phyloP scores from a whole-genome alignment of 1,139 yeast species.

The Geotrichum cucujoidarum region DNA sequence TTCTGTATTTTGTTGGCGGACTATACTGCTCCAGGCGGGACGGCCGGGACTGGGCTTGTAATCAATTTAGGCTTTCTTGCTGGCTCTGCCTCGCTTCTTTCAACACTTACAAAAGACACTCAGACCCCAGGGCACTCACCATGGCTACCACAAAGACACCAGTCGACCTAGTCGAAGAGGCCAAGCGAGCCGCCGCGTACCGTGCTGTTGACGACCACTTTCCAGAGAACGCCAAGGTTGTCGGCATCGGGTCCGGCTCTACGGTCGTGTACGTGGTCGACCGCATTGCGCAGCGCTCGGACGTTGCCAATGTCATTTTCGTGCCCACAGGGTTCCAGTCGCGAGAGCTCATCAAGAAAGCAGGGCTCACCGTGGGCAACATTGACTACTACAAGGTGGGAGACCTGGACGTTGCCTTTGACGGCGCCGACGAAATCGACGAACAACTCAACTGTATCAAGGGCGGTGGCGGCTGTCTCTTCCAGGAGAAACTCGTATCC shows the following conservation, averaged over 20 bases:
- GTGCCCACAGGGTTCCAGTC: conserved; percentile 97
- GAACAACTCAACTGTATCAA: conserved; percentile 74
- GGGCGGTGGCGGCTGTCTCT: conserved; percentile 98
- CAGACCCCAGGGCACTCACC: too few species aligned
- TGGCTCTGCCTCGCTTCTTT: too few species aligned
- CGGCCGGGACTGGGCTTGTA: too few species aligned
- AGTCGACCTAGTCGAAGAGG: conserved; percentile 44
- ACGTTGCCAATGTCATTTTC: conserved; percentile 51
- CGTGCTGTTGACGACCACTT: conserved; percentile 88
- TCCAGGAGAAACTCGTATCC: conserved; percentile 95
- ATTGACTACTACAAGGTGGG: conserved; percentile 69
- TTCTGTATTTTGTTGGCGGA: too few species aligned
- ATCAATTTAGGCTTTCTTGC: too few species aligned
- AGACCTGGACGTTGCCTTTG: conserved; percentile 84
- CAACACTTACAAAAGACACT: too few species aligned
- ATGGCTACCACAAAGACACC: neutral
- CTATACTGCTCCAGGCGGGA: too few species aligned
- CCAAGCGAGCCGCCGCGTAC: conserved; percentile 84
- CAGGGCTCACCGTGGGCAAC: conserved; percentile 72
- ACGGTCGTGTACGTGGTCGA: conserved; percentile 96
- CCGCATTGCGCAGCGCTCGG: conserved; percentile 71
- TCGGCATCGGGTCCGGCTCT: conserved; percentile 96
- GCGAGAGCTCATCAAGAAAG: conserved; percentile 73
- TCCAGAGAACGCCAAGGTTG: conserved; percentile 61
- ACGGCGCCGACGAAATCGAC: conserved; percentile 98